Evolutionary conservation across 2,329 filamentous ascomycete genomes (phyloP), one percentile per base, ranked within the genome.

Genomic region (Claviceps sorghi): DNA sequence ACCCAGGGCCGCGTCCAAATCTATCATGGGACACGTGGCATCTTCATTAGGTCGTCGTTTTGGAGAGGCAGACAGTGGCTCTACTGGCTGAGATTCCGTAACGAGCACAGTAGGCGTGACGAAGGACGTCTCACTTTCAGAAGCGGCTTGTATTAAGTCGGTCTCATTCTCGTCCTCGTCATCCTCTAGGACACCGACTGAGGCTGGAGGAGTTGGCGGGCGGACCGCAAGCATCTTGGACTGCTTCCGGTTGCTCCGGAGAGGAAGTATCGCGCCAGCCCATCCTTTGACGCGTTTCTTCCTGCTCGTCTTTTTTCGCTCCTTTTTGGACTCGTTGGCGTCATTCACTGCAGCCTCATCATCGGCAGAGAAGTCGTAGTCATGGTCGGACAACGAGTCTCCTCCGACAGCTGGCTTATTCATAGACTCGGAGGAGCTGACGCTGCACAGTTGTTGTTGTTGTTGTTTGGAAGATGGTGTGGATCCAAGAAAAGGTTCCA

Each of bases 1-100:
- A 1, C 89, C 90, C 1, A 97, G 76, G 29, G 91, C 93, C 19
- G 90, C 91, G 69, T 98, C 93, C 43, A 98, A 72, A 65, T 98
- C 93, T 57, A 98, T 94, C 66, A 96, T 84, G 8, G 86, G 83
- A 61, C 82, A 87, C 50, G 83, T 77, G 3, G 78, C 66, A 54
- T 94, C 87, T 47, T 83, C 79, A 9, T 80, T 74, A 3, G 57
- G 54, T 19, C 61, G 69, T 69, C 3, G 65, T 54, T 38, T 63
- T 10, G 41, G 41, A 56, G 38, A 17, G 38, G 17, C 22, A 30
- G 26, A 19, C 15, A 13, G 10, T 9, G 61, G 58, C 50, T 58
- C 60, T 47, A 51, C 58, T 2, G 64, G 60, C 2, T 67, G 62
- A 11, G 70, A 67, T 42, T 70, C 69, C 0, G 72, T 74, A 2